Percentiles rank a stretch among this genome's conserved stretches.
These are phyloP conservation scores for Cladosporium sphaerospermum DNA, from an alignment of 2,329 filamentous ascomycete species.

Conservation along the genomic window DNA sequence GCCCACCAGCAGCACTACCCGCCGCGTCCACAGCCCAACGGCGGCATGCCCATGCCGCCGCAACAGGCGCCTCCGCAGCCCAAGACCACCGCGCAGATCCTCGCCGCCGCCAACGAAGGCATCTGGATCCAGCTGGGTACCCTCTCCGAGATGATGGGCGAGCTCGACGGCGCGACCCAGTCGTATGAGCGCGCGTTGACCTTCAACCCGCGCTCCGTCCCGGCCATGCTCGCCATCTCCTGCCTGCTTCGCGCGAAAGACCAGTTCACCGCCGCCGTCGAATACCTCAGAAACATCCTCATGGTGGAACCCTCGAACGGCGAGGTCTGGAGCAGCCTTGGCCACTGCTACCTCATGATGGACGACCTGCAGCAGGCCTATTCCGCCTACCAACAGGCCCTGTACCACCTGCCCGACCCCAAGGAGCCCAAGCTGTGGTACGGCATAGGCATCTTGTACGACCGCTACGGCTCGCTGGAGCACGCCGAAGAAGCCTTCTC, in stretches of 20 bases:
- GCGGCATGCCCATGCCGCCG: slow-evolving; percentile 38
- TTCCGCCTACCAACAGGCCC: slow-evolving; percentile 88
- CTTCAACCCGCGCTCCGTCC: slow-evolving; percentile 81
- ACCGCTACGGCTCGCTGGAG: slow-evolving; percentile 90
- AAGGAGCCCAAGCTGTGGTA: slow-evolving; percentile 99
- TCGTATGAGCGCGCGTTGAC: slow-evolving; percentile 86
- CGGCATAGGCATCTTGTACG: slow-evolving; percentile 94
- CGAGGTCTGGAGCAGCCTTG: slow-evolving; percentile 93
- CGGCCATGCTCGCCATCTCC: slow-evolving; percentile 90
- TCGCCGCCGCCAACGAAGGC: slow-evolving; percentile 72
- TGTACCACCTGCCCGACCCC: slow-evolving; percentile 86
- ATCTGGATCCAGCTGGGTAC: slow-evolving; percentile 90
- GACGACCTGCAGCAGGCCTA: slow-evolving; percentile 96
- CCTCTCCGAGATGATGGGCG: slow-evolving; percentile 79
- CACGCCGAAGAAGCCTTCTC: slow-evolving; percentile 98
- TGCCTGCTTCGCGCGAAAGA: slow-evolving; percentile 86
- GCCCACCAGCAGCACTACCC: slow-evolving; percentile 61
- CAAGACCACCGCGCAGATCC: slow-evolving; percentile 63
- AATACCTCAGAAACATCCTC: slow-evolving; percentile 84
- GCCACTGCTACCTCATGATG: slow-evolving; percentile 99
- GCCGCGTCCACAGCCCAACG: slow-evolving; percentile 56
- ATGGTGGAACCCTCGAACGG: slow-evolving; percentile 86
- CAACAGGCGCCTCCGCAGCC: slow-evolving; percentile 44
- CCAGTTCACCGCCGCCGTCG: slow-evolving; percentile 87
- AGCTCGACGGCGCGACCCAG: slow-evolving; percentile 79